Evolutionary conservation across 768 basidiomycete species (phyloP), one percentile per base, ranked within the genome.

Genomic region (Xerocomellus chrysenteron): DNA sequence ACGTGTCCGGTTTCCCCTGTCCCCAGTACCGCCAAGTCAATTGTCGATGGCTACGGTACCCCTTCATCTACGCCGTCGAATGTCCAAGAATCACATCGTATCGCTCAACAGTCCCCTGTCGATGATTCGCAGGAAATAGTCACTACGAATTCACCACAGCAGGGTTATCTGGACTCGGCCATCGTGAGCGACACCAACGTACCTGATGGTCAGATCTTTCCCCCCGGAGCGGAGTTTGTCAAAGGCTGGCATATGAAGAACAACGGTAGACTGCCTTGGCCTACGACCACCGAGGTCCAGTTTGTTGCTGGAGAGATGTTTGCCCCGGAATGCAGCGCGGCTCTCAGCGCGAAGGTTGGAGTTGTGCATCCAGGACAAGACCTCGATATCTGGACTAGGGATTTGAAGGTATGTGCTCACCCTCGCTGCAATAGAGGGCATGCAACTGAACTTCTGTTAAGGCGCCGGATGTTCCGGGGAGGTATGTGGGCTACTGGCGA

Each of bases 201-300:
- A 48, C 76, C 81, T 5, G 86, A 88, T 61, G 91, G 90, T 1
- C 88, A 91, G 62, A 64, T 80, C 47, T 88, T 93, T 66, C 89
- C 90, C 32, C 85, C 90, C 8, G 92, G 92, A 35, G 90, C 89
- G 0, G 89, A 90, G 67, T 94, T 94, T 64, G 81, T 92, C 53
- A 94, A 93, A 72, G 84, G 83, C 21, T 94, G 92, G 92, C 76
- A 78, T 54, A 79, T 93, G 76, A 58, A 77, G 32, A 94, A 94
- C 63, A 80, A 80, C 61, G 86, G 90, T 16, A 65, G 62, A 14
- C 52, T 68, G 6, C 78, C 83, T 19, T 94, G 90, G 91, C 88
- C 88, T 1, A 77, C 80, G 28, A 72, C 74, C 13, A 91, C 91
- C 0, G 79, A 84, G 63, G 71, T 94, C 17, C 78, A 81, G 11